phyloP scores from a whole-genome alignment of 169 alveolate genomes.

The Fabrea salina region DNA sequence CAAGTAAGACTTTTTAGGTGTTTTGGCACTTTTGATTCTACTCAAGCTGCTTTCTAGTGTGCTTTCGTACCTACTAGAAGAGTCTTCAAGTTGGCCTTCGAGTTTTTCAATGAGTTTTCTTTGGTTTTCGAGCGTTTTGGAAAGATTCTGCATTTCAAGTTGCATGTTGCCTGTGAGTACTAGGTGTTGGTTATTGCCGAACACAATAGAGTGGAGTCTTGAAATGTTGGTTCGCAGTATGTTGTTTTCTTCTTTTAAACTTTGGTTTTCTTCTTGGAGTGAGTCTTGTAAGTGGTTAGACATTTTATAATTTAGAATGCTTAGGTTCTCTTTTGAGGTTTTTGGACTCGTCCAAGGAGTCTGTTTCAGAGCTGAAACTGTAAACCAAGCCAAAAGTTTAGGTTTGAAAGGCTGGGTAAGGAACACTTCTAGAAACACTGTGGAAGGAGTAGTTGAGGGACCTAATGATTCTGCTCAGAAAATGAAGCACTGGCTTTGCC shows the following conservation, averaged over 20 bases:
- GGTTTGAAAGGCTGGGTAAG: constrained; percentile 62
- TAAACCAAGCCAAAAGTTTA: constrained; percentile 39
- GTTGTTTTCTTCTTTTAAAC: background rate
- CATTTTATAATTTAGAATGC: too few species aligned
- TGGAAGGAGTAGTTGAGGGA: constrained; percentile 63
- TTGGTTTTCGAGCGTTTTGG: background rate
- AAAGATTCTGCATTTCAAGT: background rate
- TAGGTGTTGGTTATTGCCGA: background rate
- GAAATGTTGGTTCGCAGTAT: background rate
- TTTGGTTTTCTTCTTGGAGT: background rate
- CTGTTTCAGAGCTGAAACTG: constrained; percentile 53
- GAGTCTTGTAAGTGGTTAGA: too few species aligned
- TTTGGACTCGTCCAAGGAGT: constrained; percentile 73
- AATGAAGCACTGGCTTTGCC: constrained; percentile 26
- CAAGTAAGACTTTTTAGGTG: background rate
- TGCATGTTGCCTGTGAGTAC: background rate
- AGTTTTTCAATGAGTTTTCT: background rate
- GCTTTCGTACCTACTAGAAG: background rate
- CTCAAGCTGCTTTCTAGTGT: background rate
- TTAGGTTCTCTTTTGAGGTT: constrained; percentile 50
- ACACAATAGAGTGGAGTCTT: background rate
- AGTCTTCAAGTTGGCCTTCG: background rate
- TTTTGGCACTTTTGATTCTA: background rate
- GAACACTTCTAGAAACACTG: constrained; percentile 53
- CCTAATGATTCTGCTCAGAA: background rate